phyloP scores from a whole-genome alignment of 352 stramenopile species.

The Phytophthora niederhauseri region DNA sequence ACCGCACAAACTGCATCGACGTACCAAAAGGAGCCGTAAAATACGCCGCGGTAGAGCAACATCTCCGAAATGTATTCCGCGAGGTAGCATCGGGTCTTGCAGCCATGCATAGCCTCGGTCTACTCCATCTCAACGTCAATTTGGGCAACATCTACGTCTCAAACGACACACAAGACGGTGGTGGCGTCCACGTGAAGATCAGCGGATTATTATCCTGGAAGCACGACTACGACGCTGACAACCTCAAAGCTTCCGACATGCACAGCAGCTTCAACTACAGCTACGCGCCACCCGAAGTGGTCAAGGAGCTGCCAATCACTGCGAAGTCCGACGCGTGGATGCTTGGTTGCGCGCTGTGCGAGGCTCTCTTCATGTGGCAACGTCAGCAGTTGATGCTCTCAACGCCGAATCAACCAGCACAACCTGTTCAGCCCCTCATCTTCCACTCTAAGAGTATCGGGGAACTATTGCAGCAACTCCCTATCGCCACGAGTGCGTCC shows the following conservation, averaged over 20 bases:
- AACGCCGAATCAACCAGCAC: conserved; percentile 10
- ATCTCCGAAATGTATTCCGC: conserved; percentile 45
- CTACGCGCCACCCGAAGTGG: conserved; percentile 51
- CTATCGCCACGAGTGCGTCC: conserved; percentile 45
- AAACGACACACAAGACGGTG: background rate
- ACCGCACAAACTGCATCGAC: conserved; percentile 22
- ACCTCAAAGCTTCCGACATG: conserved; percentile 40
- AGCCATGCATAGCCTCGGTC: conserved; percentile 58
- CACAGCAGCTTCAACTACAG: conserved; percentile 43
- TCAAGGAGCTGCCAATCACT: conserved; percentile 36
- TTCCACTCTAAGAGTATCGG: conserved; percentile 49
- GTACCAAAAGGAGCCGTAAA: conserved; percentile 4
- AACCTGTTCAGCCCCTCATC: conserved; percentile 19
- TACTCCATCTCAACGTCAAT: conserved; percentile 65
- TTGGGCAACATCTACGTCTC: conserved; percentile 54
- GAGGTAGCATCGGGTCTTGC: conserved; percentile 55
- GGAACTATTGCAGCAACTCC: conserved; percentile 55
- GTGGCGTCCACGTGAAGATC: conserved; percentile 37
- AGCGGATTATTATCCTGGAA: conserved; percentile 54
- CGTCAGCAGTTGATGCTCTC: conserved; percentile 33
- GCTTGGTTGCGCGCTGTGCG: conserved; percentile 61
- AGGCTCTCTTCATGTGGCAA: conserved; percentile 66
- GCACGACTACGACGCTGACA: conserved; percentile 38
- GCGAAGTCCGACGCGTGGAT: conserved; percentile 70
- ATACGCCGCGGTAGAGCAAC: conserved; percentile 37